Conservation (phyloP, 305 asterid species). For the Fraxinus albicans region DNA sequence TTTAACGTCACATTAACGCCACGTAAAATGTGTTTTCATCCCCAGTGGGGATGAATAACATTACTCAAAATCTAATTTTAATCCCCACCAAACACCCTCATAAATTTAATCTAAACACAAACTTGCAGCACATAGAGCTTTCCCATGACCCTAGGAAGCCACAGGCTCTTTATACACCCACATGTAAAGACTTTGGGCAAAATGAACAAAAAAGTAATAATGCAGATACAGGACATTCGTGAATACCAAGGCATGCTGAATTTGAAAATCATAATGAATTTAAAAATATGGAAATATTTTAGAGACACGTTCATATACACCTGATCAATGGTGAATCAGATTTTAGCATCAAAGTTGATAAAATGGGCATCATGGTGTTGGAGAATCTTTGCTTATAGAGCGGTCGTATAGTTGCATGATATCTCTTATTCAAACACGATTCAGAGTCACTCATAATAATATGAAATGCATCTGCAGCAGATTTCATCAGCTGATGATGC, state of each 20-base stretch:
- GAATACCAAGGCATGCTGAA: not conserved
- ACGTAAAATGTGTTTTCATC: too few species aligned
- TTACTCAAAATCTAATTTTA: too few species aligned
- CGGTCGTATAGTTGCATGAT: constrained; percentile 75
- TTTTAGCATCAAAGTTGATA: constrained; percentile 53
- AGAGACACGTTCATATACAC: constrained; percentile 37
- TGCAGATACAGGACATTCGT: constrained; percentile 1
- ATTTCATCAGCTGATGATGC: constrained; percentile 54
- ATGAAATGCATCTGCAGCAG: constrained; percentile 86
- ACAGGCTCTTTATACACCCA: not conserved
- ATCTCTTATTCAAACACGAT: constrained; percentile 69
- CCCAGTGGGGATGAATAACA: too few species aligned
- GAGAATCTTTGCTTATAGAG: constrained; percentile 94
- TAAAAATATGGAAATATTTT: not conserved
- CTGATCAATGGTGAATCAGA: constrained; percentile 50
- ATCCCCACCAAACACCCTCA: too few species aligned
- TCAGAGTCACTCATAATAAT: constrained; percentile 78
- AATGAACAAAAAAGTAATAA: not conserved
- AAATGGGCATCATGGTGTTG: constrained; percentile 68
- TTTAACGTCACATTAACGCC: too few species aligned
- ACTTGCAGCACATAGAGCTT: not conserved
- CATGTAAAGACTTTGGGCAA: constrained; percentile 4
- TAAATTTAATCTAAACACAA: not conserved
- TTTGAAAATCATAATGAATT: not conserved
- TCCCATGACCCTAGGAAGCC: constrained; percentile 5